Evolutionary conservation across 305 asterid species (phyloP).

Genomic region (Fraxinus floribunda): DNA sequence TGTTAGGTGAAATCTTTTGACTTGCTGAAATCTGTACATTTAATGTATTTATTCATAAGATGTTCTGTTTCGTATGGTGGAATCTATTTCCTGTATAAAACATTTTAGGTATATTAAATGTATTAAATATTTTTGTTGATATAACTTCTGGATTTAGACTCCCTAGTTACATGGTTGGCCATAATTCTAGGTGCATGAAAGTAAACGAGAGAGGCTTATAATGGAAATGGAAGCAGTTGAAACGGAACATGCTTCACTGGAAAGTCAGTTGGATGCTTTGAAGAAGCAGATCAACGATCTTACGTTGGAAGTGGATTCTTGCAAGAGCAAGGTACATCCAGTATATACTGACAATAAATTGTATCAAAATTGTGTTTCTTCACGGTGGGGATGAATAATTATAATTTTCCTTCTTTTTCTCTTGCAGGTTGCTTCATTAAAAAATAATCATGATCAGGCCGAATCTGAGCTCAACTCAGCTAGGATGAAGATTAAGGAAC

Average conservation of each 20-base stretch:
- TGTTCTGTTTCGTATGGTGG: slow-evolving; percentile 15
- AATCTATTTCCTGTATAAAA: background rate
- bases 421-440: slow-evolving; percentile 60
- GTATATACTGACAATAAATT: slow-evolving; percentile 10
- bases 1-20: slow-evolving; percentile 10
- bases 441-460: slow-evolving; percentile 45
- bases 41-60: background rate
- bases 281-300: slow-evolving; percentile 47
- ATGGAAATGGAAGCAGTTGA: slow-evolving; percentile 94
- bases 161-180: slow-evolving; percentile 21
- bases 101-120: background rate
- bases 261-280: slow-evolving; percentile 41
- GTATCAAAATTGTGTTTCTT: background rate
- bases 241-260: slow-evolving; percentile 53
- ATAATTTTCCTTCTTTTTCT: slow-evolving; percentile 30
- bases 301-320: slow-evolving; percentile 54
- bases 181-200: slow-evolving; percentile 71
- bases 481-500: slow-evolving; percentile 75
- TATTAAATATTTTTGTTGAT: background rate
- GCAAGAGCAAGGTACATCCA: slow-evolving; percentile 61
- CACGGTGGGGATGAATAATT: slow-evolving; percentile 15
- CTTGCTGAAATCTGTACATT: background rate
- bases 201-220: slow-evolving; percentile 73
- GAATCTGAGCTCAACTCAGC: slow-evolving; percentile 76
- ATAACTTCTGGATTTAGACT: slow-evolving; percentile 8